Base-by-base conservation (phyloP, 176 grass and related monocot genomes). In the Avena eriantha region DNA sequence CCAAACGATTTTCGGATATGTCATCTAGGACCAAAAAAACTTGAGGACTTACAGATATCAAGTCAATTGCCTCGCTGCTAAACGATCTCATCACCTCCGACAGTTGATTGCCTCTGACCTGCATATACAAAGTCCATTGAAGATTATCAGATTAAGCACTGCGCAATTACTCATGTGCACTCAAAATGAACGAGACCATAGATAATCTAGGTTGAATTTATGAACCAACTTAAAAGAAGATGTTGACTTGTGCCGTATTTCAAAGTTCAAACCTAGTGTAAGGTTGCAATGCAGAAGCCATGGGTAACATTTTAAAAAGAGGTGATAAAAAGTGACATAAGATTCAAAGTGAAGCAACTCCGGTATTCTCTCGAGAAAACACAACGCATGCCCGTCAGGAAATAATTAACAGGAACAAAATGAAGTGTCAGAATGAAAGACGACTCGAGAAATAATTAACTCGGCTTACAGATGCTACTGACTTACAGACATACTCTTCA, bases 11-110 rank as follows among this genome's bases (percentile, higher is more conserved):
- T 39, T 43, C 11, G 41, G 19, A 84, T 68, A 87, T 35, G 46
- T 8, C 10, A 69, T 73, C 60, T 75, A 23, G 43, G 17, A 22
- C 76, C 82, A 49, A 41, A 90, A 24, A 85, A 47, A 76, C 8
- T 49, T 19, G 49, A 39, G 7, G 63, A 87, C 95, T 91, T 91
- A 97, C 95, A 18, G 93, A 93, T 49, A 97, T 88, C 61, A 97
- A 91, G 83, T 91, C 70, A 29, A 97, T n/a, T 16, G 95, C 95
- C 18, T 97, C 93, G 3, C 64, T 81, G 82, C 93, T 97, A 80
- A 84, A 80, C 56, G 95, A 90, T 82, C 57, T 55, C 87, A 97
- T 90, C 71, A 97, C 84, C 86, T 72, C 93, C 0, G 93, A 88
- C 48, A 97, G 87, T 86, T 91, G 87, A 90, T 59, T 89, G 69